phyloP scores from a whole-genome alignment of 495 filamentous ascomycete genomes.

The Penicillium herquei region DNA sequence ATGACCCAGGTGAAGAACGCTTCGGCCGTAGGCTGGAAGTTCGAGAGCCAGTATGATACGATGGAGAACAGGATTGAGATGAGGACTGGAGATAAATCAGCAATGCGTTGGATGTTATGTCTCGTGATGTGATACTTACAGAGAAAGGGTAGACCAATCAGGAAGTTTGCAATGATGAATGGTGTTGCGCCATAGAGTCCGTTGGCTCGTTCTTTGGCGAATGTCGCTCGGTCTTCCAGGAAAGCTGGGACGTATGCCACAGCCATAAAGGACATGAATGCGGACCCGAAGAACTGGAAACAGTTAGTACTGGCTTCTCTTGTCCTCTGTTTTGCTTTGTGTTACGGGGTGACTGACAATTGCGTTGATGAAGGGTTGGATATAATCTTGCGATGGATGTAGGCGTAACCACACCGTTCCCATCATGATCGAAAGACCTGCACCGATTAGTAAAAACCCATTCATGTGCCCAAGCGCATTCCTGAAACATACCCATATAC shows the following conservation, averaged over 20 bases:
- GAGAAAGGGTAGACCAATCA: slow-evolving; percentile 77
- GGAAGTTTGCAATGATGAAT: slow-evolving; percentile 74
- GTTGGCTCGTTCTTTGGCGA: slow-evolving; percentile 75
- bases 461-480: neutral
- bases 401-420: slow-evolving; percentile 81
- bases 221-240: slow-evolving; percentile 73
- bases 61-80: slow-evolving; percentile 72
- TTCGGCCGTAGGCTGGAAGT: slow-evolving; percentile 62
- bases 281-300: slow-evolving; percentile 66
- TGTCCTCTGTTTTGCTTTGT: slow-evolving; percentile 9
- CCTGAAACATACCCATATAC: slow-evolving; percentile 61
- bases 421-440: slow-evolving; percentile 77
- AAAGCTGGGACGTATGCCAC: slow-evolving; percentile 81
- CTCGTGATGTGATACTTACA: slow-evolving; percentile 29
- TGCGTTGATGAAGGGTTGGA: slow-evolving; percentile 76
- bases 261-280: slow-evolving; percentile 92
- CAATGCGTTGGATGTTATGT: neutral
- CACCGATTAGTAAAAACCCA: slow-evolving; percentile 5
- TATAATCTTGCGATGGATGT: slow-evolving; percentile 58
- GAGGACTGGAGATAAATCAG: slow-evolving; percentile 42
- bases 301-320: neutral
- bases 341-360: slow-evolving; percentile 44
- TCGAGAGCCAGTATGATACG: slow-evolving; percentile 75
- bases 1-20: slow-evolving; percentile 79
- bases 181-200: slow-evolving; percentile 72